Percentiles rank a stretch among this genome's conserved stretches.
These are phyloP conservation scores for Leucoagaricus sp. DNA, from an alignment of 1,284 basidiomycete species.

Conservation along the genomic window DNA sequence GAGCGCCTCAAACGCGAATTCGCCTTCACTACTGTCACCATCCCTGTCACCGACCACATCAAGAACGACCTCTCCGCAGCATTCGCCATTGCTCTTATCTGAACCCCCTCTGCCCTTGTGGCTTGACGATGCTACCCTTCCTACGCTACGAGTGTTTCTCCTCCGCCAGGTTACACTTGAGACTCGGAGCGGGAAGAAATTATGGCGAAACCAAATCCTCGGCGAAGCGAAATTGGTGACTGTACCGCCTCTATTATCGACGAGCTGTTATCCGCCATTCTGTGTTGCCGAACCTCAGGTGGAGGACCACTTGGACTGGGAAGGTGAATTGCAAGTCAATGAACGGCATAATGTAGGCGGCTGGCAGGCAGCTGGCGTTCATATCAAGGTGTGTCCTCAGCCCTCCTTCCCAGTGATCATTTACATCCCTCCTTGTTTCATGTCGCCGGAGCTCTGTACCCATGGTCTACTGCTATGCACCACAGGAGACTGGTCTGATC, in stretches of 20 bases:
- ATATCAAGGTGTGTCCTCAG: constrained; percentile 40
- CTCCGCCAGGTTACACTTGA: constrained; percentile 41
- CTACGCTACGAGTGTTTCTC: constrained; percentile 41
- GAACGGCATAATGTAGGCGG: constrained; percentile 35
- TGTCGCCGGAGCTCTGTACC: too few relatives aligned
- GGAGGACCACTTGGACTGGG: constrained; percentile 45
- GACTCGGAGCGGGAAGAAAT: constrained; percentile 24
- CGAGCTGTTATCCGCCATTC: background rate
- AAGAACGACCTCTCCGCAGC: background rate
- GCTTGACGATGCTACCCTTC: constrained; percentile 17
- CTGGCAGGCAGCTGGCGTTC: constrained; percentile 39
- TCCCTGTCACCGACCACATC: background rate
- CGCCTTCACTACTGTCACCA: background rate
- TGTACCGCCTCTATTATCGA: constrained; percentile 34
- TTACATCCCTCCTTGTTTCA: too few relatives aligned
- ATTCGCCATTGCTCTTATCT: background rate
- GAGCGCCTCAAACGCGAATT: background rate
- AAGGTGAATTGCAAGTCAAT: constrained; percentile 40
- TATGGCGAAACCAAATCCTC: constrained; percentile 36
- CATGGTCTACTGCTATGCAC: too few relatives aligned
- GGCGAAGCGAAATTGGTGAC: constrained; percentile 42
- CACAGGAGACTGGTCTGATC: too few relatives aligned
- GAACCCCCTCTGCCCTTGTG: background rate
- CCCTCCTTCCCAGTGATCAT: background rate
- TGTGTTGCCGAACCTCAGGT: constrained; percentile 13